A percentile compares a stretch with the other conserved stretches of the same genome.
phyloP scores from a whole-genome alignment of 202 grass and related monocot species.

The Schoenoplectus tabernaemontani region DNA sequence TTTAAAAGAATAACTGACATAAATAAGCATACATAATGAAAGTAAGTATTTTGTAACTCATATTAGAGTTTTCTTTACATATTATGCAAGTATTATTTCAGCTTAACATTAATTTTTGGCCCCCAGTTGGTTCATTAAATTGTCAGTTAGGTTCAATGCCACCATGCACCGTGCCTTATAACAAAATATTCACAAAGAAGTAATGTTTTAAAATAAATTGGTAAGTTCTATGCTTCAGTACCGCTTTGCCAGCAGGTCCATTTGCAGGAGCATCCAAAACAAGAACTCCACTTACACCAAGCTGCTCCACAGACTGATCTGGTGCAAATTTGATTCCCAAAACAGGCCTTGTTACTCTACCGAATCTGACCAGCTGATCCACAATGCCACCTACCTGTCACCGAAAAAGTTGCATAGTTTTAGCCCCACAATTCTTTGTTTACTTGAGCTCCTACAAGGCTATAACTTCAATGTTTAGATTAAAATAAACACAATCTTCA shows the following conservation, averaged over 20 bases:
- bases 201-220: background rate
- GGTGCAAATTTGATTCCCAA: slow-evolving; percentile 99
- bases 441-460: background rate
- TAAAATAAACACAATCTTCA: background rate
- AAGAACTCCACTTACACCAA: slow-evolving; percentile 95
- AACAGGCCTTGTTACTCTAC: slow-evolving; percentile 95
- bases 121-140: background rate
- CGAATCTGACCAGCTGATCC: slow-evolving; percentile 93
- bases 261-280: slow-evolving; percentile 91
- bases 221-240: slow-evolving; percentile 15
- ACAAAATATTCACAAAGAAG: background rate
- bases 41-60: background rate
- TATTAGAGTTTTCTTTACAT: slow-evolving; percentile 2
- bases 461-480: background rate
- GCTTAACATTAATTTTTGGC: background rate
- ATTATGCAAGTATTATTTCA: background rate
- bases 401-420: slow-evolving; percentile 1
- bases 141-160: background rate
- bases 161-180: background rate
- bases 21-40: background rate
- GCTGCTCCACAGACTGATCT: slow-evolving; percentile 97
- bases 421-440: background rate
- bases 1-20: background rate
- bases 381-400: slow-evolving; percentile 91
- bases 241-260: slow-evolving; percentile 98